phyloP scores from a whole-genome alignment of 768 basidiomycete genomes.

The Imleria badia region DNA sequence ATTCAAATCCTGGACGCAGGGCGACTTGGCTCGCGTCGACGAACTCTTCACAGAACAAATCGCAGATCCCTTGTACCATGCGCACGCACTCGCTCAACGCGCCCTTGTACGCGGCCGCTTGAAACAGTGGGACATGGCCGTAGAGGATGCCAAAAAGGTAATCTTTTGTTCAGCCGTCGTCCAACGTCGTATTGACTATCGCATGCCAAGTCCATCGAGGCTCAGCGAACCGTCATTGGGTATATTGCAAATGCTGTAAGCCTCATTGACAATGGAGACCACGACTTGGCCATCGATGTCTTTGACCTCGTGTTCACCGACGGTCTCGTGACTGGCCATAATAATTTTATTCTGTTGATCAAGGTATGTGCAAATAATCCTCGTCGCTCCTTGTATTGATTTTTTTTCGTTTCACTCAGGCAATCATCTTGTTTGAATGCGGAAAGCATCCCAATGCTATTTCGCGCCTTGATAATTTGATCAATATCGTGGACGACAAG shows the following conservation, averaged over 20 bases:
- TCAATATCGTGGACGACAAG: too few species aligned
- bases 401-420: too few species aligned
- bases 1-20: constrained; percentile 1
- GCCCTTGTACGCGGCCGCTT: neutral
- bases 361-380: neutral
- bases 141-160: constrained; percentile 8
- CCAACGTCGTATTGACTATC: neutral
- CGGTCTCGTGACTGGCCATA: neutral
- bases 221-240: constrained; percentile 3
- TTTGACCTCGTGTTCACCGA: constrained; percentile 6
- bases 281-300: neutral
- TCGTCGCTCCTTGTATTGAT: neutral
- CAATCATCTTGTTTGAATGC: constrained; percentile 1
- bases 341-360: too few species aligned
- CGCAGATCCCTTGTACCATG: neutral
- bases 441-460: too few species aligned
- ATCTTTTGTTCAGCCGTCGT: accelerated
- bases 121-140: neutral
- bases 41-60: neutral
- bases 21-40: neutral
- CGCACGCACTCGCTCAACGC: constrained; percentile 2
- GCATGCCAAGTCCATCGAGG: neutral
- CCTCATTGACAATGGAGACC: neutral
- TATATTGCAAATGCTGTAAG: constrained; percentile 8
- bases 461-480: too few species aligned